Evolutionary conservation across 208 protist species (phyloP).

Genomic region (Leishmania mexicana): DNA sequence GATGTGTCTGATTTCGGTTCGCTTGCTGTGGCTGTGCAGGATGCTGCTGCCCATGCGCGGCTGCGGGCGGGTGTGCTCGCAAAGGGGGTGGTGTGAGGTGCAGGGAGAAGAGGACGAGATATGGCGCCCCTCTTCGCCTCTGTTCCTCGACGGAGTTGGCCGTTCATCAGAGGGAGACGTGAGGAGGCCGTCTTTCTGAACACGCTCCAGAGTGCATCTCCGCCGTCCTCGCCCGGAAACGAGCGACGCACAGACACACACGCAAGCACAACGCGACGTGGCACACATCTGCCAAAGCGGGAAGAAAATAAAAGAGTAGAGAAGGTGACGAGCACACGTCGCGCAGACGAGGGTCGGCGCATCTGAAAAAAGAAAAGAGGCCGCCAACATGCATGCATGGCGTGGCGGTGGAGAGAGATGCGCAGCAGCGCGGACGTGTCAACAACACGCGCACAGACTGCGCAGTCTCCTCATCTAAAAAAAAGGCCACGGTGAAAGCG

Average conservation of each 20-base stretch:
- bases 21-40: neutral
- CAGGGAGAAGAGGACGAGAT: neutral
- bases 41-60: neutral
- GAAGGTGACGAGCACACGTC: neutral
- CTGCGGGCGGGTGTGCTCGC: neutral
- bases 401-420: neutral
- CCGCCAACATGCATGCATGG: conserved; percentile 4
- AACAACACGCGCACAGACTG: neutral
- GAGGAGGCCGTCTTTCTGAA: neutral
- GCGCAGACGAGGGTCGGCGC: neutral
- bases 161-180: neutral
- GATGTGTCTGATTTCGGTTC: neutral
- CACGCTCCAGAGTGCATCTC: neutral
- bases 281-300: neutral
- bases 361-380: conserved; percentile 21
- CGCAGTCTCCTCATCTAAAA: neutral
- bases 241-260: neutral
- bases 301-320: neutral
- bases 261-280: neutral
- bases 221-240: neutral
- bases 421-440: neutral
- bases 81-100: neutral
- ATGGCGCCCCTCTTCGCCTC: neutral
- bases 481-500: neutral
- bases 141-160: neutral